phyloP scores from a whole-genome alignment of 1,139 yeast species.

The Lodderomyces parapsilosis region DNA sequence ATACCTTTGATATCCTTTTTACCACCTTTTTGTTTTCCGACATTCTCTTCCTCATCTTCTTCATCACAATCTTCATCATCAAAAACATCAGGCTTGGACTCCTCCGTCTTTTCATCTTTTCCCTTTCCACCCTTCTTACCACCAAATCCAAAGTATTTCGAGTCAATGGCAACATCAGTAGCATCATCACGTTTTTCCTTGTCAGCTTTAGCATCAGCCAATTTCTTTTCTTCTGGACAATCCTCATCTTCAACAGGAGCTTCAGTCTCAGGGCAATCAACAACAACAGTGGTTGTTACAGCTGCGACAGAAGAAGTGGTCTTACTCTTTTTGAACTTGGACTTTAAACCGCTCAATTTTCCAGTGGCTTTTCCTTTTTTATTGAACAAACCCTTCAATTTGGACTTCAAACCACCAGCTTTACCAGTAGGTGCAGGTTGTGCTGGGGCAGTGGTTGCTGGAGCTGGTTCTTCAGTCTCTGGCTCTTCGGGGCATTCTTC shows the following conservation, averaged over 20 bases:
- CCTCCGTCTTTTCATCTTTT: background rate
- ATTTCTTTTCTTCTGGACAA: slow-evolving; percentile 2
- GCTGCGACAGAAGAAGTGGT: slow-evolving; percentile 2
- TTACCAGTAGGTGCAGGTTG: slow-evolving; percentile 5
- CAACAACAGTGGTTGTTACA: background rate
- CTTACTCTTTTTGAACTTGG: background rate
- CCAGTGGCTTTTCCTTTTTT: slow-evolving; percentile 4
- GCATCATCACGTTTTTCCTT: slow-evolving; percentile 5
- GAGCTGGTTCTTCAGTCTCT: slow-evolving; percentile 1
- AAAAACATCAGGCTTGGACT: background rate
- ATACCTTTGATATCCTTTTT: slow-evolving; percentile 4
- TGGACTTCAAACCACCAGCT: slow-evolving; percentile 6
- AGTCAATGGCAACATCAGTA: slow-evolving; percentile 4
- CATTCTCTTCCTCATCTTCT: slow-evolving; percentile 1
- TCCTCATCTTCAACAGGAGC: slow-evolving; percentile 1
- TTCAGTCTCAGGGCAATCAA: slow-evolving; percentile 2
- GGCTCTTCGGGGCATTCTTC: slow-evolving; percentile 5
- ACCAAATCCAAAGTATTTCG: slow-evolving; percentile 1
- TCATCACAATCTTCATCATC: slow-evolving; percentile 2
- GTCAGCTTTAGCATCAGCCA: slow-evolving; percentile 1
- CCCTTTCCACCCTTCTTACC: slow-evolving; percentile 1
- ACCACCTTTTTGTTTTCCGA: slow-evolving; percentile 2
- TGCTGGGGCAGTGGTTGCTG: background rate
- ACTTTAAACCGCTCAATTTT: slow-evolving; percentile 2
- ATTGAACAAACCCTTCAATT: slow-evolving; percentile 3